Base-by-base conservation (phyloP, 1,284 basidiomycete species). In the Apiotrichum gamsii region DNA sequence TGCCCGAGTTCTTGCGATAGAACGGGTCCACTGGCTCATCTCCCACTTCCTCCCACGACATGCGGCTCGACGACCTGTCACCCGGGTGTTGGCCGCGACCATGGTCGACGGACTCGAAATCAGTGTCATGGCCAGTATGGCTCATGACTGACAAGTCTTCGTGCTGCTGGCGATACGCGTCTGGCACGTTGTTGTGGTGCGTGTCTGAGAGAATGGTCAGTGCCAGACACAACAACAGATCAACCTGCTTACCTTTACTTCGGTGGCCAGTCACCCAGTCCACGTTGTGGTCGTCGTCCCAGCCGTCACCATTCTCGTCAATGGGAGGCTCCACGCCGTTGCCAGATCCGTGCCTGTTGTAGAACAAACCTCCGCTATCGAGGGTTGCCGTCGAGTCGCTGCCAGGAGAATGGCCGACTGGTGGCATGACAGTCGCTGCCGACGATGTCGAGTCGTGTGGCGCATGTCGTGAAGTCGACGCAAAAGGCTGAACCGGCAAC, bases 11-110 rank as follows among this genome's bases (percentile, higher is more conserved):
- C 30, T 64, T 61, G 45, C 60, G 60, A 35, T 62, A 57, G 11
- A 49, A 45, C 4, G 40, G 21, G 35, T 69, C 67, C 14, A 43
- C 46, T 0, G 62, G 60, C 1, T 63, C 58, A 35, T 58, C 59
- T 16, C 60, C 59, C 5, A 69, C 55, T 44, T 66, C 62, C 40
- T 66, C 65, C 69, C 69, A 69, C 9, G 64, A 66, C 63, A 65
- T 67, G 47, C 49, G 47, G 46, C 59, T 63, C 16, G 51, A 50
- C 8, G 30, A 30, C 8, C 40, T 19, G 11, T 42, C 40, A n/a
- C n/a, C n/a, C n/a, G n/a, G n/a, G n/a, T n/a, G n/a, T n/a, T n/a
- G n/a, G n/a, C n/a, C n/a, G n/a, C n/a, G n/a, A n/a, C n/a, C n/a
- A n/a, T n/a, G n/a, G n/a, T n/a, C n/a, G n/a, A n/a, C n/a, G n/a